Evolutionary conservation across 768 basidiomycete species (phyloP), one percentile per base, ranked within the genome.

Genomic region (Amanita rubescens): DNA sequence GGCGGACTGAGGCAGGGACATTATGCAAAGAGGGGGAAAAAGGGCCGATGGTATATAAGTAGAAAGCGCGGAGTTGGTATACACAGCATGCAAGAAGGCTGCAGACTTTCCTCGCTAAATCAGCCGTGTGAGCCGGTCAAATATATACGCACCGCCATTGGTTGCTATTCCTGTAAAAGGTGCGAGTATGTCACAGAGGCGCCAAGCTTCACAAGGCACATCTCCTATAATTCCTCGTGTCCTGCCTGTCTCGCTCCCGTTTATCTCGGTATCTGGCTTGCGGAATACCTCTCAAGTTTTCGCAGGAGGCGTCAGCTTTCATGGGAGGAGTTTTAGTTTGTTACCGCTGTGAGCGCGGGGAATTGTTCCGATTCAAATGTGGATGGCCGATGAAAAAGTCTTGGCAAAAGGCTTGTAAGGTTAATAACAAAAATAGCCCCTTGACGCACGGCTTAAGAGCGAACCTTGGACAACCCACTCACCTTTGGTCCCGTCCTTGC

Each of bases 341-440:
- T 4, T 12, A 19, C 30, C 0, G 47, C 17, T 19, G 12, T 0
- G n/a, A 2, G 35, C 2, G 44, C 27, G 7, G 25, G n/a, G 27
- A 32, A 11, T 14, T 19, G 44, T 14, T 4, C 3, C 27, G n/a
- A 32, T 30, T 25, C n/a, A 30, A 15, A 17, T 6, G 5, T 57
- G 53, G 55, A 50, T 50, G 54, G 56, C 30, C 1, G 55, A 58
- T 57, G 59, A 52, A 56, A 64, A 59, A 58, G 66, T 60, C 74
- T 75, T 75, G 74, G 73, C 74, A 74, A 70, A 71, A 69, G 64
- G 64, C 72, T 75, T 74, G 73, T 71, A 56, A 58, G 57, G 60
- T 53, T 60, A 49, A 35, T 50, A 62, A 67, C 68, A 75, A 75
- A 75, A 75, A 75, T 75, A 75, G 73, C 62, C 51, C 63, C 59